Percentiles rank a stretch among this genome's conserved stretches.
Evolutionary conservation across 2,329 filamentous ascomycete species (phyloP).

Genomic region (Fonsecaea monophora): DNA sequence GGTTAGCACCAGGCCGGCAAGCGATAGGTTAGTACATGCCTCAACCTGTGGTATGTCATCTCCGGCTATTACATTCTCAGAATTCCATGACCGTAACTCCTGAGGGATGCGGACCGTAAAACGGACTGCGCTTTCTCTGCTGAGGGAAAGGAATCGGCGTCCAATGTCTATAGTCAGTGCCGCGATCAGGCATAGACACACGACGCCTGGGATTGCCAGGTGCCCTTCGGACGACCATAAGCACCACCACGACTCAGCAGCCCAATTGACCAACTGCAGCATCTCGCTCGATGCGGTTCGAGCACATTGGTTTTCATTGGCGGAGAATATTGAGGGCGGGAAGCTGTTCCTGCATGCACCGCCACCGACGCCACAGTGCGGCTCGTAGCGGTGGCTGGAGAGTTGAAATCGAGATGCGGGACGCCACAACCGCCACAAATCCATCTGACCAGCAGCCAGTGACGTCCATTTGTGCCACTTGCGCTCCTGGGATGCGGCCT

Average conservation of each 20-base stretch:
- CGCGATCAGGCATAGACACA: neutral
- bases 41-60: constrained; percentile 6
- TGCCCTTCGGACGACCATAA: neutral
- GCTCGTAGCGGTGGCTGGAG: constrained; percentile 7
- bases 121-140: constrained; percentile 25
- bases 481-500: neutral
- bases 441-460: constrained; percentile 5
- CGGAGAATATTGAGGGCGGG: neutral
- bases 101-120: constrained; percentile 28
- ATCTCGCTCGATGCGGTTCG: neutral
- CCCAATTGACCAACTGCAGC: neutral
- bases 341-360: constrained; percentile 16
- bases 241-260: neutral
- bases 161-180: constrained; percentile 11
- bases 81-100: constrained; percentile 27
- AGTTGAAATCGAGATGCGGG: constrained; percentile 9
- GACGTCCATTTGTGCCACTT: neutral
- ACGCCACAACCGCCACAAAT: constrained; percentile 18
- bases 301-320: neutral
- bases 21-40: neutral
- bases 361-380: constrained; percentile 23
- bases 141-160: neutral
- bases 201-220: neutral
- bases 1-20: neutral
- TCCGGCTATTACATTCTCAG: neutral